These are phyloP conservation scores for Exophiala oligosperma DNA, from an alignment of 2,329 filamentous ascomycete genomes.

Conservation along the genomic window DNA sequence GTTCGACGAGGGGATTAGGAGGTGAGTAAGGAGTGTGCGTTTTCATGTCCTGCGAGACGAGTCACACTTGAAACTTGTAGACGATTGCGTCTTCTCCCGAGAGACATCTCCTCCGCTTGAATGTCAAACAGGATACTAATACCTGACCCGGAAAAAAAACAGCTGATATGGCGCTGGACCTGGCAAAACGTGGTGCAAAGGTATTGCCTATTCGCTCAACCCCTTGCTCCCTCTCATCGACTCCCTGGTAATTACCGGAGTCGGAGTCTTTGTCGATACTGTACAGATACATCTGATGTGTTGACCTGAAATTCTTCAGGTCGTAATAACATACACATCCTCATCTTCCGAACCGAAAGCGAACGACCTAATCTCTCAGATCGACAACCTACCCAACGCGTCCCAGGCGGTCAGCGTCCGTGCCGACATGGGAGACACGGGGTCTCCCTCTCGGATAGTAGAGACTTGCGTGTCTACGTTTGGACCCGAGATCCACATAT, in stretches of 20 bases:
- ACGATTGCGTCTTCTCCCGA: too few species aligned
- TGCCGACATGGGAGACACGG: slow-evolving; percentile 38
- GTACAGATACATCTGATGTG: not conserved
- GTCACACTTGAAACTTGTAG: too few species aligned
- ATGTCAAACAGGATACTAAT: too few species aligned
- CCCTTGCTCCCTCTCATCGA: slow-evolving; percentile 34
- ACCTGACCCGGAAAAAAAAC: too few species aligned
- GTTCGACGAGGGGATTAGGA: slow-evolving; percentile 48
- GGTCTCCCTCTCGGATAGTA: slow-evolving; percentile 22
- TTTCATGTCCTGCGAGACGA: too few species aligned
- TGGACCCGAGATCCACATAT: slow-evolving; percentile 30
- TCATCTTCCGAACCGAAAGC: slow-evolving; percentile 37
- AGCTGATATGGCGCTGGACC: slow-evolving; percentile 43
- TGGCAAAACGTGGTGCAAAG: slow-evolving; percentile 41
- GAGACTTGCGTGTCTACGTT: slow-evolving; percentile 22
- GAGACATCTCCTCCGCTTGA: too few species aligned
- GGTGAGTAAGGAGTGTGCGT: slow-evolving; percentile 29
- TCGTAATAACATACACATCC: slow-evolving; percentile 47
- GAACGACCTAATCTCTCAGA: slow-evolving; percentile 36
- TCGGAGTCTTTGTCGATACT: too few species aligned
- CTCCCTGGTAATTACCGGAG: not conserved
- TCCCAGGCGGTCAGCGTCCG: slow-evolving; percentile 40
- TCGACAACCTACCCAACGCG: slow-evolving; percentile 37
- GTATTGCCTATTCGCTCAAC: slow-evolving; percentile 28
- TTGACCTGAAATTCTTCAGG: slow-evolving; percentile 28